Evolutionary conservation across 1,284 basidiomycete species (phyloP).

Genomic region (Naganishia albida): DNA sequence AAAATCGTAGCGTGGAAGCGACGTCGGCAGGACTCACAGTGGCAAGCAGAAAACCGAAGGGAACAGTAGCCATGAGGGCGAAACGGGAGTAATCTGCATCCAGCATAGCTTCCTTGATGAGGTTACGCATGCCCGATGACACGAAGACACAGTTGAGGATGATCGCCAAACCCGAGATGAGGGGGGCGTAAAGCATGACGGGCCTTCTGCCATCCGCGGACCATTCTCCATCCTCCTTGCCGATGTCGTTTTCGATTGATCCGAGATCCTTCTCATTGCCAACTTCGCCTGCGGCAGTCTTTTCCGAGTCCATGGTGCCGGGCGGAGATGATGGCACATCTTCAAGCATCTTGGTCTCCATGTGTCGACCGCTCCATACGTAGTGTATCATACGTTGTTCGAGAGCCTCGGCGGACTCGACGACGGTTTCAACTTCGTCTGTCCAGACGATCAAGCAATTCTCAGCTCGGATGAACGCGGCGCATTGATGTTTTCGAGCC

Average conservation of each 20-base stretch:
- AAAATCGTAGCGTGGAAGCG: neutral
- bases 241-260: constrained; percentile 46
- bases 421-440: constrained; percentile 69
- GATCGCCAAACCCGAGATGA: constrained; percentile 70
- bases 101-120: constrained; percentile 68
- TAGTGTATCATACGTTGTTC: constrained; percentile 48
- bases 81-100: constrained; percentile 68
- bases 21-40: constrained; percentile 59
- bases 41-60: constrained; percentile 71
- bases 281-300: constrained; percentile 37
- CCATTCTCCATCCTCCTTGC: constrained; percentile 61
- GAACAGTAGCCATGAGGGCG: constrained; percentile 63
- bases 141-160: constrained; percentile 56
- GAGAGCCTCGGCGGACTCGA: constrained; percentile 59
- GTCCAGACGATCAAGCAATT: constrained; percentile 74
- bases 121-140: constrained; percentile 62
- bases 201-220: constrained; percentile 58
- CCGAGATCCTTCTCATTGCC: constrained; percentile 38
- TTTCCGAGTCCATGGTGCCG: constrained; percentile 22
- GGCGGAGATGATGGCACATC: constrained; percentile 21
- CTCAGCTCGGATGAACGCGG: constrained; percentile 76
- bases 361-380: constrained; percentile 46
- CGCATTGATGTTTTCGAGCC: constrained; percentile 78
- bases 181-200: constrained; percentile 70
- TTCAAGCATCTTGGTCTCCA: constrained; percentile 38